Base-by-base conservation (phyloP, 768 basidiomycete genomes). In the Aureoboletus auriporus region DNA sequence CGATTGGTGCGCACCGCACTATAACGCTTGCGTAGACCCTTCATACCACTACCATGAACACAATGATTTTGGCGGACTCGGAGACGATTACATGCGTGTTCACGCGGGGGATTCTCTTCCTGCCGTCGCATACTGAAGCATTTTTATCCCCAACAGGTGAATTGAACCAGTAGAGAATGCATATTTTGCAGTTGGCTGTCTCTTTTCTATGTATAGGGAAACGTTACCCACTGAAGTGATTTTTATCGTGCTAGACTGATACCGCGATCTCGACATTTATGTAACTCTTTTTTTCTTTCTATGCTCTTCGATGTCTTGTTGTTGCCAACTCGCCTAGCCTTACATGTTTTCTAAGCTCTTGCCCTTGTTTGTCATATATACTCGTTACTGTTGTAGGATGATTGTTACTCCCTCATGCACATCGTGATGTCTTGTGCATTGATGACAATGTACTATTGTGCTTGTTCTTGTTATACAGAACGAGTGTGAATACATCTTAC, bases 1-100 rank as follows among this genome's bases (percentile, higher is more conserved):
- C 26, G 59, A 62, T 34, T 66, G 65, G 65, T 66, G 52, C 16
- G 38, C 53, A n/a, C 48, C 59, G 1, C 41, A 53, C 47, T 59
- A 64, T n/a, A 17, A 13, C 17, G 29, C 47, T 14, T 61, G 48
- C 40, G 26, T 39, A 12, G 52, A 47, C 35, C 16, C 42, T 8
- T 23, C 49, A 26, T 57, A 59, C 39, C 47, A 43, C 34, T 60
- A 59, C 38, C n/a, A 31, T 8, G 11, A 5, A 28, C 31, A 14
- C 5, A 38, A 47, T 12, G 48, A 29, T 16, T 54, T 61, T 38
- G 37, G 37, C 17, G 55, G 37, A 9, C 28, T 59, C 23, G 55
- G 35, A 27, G 37, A 51, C 29, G 62, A 54, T 10, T 52, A 37
- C 26, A 34, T 61, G 23, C 62, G 62, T 4, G 40, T 52, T 34